phyloP scores from a whole-genome alignment of 2,329 filamentous ascomycete genomes.

The Stromatinia cepivora region DNA sequence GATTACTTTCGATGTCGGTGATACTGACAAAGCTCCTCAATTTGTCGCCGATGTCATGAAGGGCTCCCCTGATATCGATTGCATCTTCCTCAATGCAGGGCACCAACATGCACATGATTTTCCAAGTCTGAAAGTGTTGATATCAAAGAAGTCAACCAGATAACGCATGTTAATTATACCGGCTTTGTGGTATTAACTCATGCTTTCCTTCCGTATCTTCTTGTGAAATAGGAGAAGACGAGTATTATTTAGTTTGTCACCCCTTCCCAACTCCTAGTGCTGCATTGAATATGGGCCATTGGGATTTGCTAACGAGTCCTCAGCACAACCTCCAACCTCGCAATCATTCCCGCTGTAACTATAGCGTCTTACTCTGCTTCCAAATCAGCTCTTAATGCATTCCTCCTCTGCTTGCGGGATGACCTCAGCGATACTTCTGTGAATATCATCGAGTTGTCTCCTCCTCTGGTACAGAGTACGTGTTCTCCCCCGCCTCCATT shows the following conservation, averaged over 20 bases:
- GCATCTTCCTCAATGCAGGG: slow-evolving; percentile 40
- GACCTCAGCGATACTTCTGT: slow-evolving; percentile 43
- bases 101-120: slow-evolving; percentile 36
- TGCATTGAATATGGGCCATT: neutral
- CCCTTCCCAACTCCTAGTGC: too few species aligned
- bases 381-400: slow-evolving; percentile 48
- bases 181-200: slow-evolving; percentile 38
- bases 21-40: slow-evolving; percentile 7
- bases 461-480: slow-evolving; percentile 39
- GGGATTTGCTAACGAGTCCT: neutral
- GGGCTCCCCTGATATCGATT: slow-evolving; percentile 33
- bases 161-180: slow-evolving; percentile 34
- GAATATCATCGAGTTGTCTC: slow-evolving; percentile 47
- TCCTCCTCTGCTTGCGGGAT: slow-evolving; percentile 46
- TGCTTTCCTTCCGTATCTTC: slow-evolving; percentile 36
- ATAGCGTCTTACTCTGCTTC: slow-evolving; percentile 47
- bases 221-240: slow-evolving; percentile 22
- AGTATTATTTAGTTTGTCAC: slow-evolving; percentile 30
- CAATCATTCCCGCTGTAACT: slow-evolving; percentile 27
- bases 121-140: slow-evolving; percentile 30
- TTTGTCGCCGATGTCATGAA: slow-evolving; percentile 14
- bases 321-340: slow-evolving; percentile 32
- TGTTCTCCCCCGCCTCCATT: neutral
- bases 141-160: neutral
- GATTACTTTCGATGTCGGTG: slow-evolving; percentile 21